Base-by-base conservation (phyloP, 768 basidiomycete genomes). In the Amanita muscaria region DNA sequence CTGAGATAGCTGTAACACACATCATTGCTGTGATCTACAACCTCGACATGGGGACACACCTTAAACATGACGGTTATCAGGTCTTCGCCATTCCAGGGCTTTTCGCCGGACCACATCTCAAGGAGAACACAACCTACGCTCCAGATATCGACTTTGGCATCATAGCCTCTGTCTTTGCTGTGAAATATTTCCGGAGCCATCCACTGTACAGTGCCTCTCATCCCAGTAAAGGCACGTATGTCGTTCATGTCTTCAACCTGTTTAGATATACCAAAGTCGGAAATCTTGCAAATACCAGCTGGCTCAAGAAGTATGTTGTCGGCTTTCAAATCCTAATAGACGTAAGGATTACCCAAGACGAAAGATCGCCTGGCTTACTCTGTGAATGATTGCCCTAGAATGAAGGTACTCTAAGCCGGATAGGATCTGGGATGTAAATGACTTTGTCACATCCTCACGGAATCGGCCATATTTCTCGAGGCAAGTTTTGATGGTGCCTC, bases 261-360 rank as follows among this genome's bases (percentile, higher is more conserved):
- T 60, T 93, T 96, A n/a, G 89, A 91, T 48, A 94, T 94, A 16
- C 93, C 93, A 57, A 98, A 97, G 62, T 96, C 92, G 1, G 88
- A 87, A 35, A 97, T 96, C 64, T 96, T 96, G 72, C 90, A 92
- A 41, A 83, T 63, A 0, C 93, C 93, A 12, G 75, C 69, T 21
- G 74, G 75, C 57, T 93, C 90, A 14, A 94, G 84, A 12, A 97
- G 75, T 53, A 97, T 92, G 56, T 96, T 97, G 58, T 96, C 92
- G 7, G 88, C 83, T 64, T 96, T 96, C 50, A 97, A 67, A 59
- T 97, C 89, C 85, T 88, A 52, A 33, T 30, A 15, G 21, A 19
- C 44, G 9, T 10, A 42, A 51, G 48, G 29, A 44, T 11, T 12
- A 34, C 27, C 11, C 22, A 14, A 5, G 11, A 7, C 14, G 24